Evolutionary conservation across 2,329 filamentous ascomycete species (phyloP).

Genomic region (Verticillium nubilum): DNA sequence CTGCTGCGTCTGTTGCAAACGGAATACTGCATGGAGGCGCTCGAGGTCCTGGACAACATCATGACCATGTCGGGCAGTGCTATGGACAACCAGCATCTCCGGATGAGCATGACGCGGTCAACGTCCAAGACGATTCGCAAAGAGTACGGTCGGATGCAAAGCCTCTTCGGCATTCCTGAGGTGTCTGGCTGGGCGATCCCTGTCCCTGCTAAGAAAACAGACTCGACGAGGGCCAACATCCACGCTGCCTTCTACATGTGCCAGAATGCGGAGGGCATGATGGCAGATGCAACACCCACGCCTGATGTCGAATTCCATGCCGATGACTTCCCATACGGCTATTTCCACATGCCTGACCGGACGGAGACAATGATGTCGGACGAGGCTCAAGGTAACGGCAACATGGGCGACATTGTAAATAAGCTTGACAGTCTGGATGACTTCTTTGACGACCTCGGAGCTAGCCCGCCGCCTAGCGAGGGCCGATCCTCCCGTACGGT

Average conservation of each 20-base stretch:
- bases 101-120: slow-evolving; percentile 96
- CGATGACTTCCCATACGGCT: slow-evolving; percentile 80
- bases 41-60: slow-evolving; percentile 89
- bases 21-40: slow-evolving; percentile 85
- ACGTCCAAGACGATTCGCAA: slow-evolving; percentile 83
- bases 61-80: slow-evolving; percentile 90
- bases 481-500: slow-evolving; percentile 57
- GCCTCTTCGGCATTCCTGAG: slow-evolving; percentile 93
- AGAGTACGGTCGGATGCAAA: slow-evolving; percentile 91
- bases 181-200: slow-evolving; percentile 95
- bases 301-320: slow-evolving; percentile 89
- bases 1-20: slow-evolving; percentile 85
- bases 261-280: slow-evolving; percentile 57
- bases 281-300: slow-evolving; percentile 60
- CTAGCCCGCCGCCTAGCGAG: slow-evolving; percentile 54
- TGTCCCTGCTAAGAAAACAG: slow-evolving; percentile 83
- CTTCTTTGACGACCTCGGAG: slow-evolving; percentile 68
- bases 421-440: slow-evolving; percentile 76
- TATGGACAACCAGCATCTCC: slow-evolving; percentile 88
- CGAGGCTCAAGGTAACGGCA: slow-evolving; percentile 64
- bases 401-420: slow-evolving; percentile 77
- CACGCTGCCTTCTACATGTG: slow-evolving; percentile 96
- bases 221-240: slow-evolving; percentile 82
- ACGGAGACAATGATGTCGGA: slow-evolving; percentile 93
- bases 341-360: slow-evolving; percentile 66